Conservation (phyloP, 208 protist species). For the Trypanosoma boissoni region DNA sequence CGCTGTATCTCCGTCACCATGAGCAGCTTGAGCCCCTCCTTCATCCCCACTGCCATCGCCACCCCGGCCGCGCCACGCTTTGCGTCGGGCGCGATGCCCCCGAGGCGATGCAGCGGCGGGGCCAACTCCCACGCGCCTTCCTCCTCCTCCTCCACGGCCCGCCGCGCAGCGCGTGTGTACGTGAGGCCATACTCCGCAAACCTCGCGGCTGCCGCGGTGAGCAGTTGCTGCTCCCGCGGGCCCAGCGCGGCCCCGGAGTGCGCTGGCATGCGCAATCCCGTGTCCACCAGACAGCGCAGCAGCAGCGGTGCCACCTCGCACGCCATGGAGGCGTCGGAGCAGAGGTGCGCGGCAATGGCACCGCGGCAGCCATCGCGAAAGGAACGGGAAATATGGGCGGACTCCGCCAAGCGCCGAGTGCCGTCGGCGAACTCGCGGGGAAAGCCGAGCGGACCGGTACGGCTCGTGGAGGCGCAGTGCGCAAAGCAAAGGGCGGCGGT, state of each 20-base stretch:
- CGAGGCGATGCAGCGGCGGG: slow-evolving; percentile 42
- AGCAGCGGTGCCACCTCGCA: slow-evolving; percentile 47
- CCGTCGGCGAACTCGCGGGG: slow-evolving; percentile 39
- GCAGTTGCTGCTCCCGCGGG: slow-evolving; percentile 32
- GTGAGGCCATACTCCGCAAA: slow-evolving; percentile 69
- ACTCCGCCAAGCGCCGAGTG: slow-evolving; percentile 33
- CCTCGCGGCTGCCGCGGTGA: slow-evolving; percentile 44
- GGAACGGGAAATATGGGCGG: slow-evolving; percentile 27
- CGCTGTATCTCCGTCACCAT: slow-evolving; percentile 45
- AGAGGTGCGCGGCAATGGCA: slow-evolving; percentile 28
- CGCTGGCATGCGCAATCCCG: slow-evolving; percentile 38
- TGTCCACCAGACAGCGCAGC: slow-evolving; percentile 57
- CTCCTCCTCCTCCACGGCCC: slow-evolving; percentile 7
- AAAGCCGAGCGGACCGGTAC: slow-evolving; percentile 30
- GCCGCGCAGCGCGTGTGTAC: slow-evolving; percentile 28
- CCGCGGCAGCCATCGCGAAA: slow-evolving; percentile 53
- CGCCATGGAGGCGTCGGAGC: slow-evolving; percentile 29
- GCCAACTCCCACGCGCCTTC: slow-evolving; percentile 40
- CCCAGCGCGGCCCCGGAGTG: slow-evolving; percentile 36
- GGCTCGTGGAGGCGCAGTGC: slow-evolving; percentile 42
- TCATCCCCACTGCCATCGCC: slow-evolving; percentile 26
- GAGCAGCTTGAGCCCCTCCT: slow-evolving; percentile 43
- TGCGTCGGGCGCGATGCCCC: slow-evolving; percentile 1
- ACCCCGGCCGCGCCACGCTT: too few relatives aligned
- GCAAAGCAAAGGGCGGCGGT: slow-evolving; percentile 47